A percentile compares a stretch with the other conserved stretches of the same genome.
phyloP scores from a whole-genome alignment of 352 stramenopile species.

The Sclerospora graminicola region DNA sequence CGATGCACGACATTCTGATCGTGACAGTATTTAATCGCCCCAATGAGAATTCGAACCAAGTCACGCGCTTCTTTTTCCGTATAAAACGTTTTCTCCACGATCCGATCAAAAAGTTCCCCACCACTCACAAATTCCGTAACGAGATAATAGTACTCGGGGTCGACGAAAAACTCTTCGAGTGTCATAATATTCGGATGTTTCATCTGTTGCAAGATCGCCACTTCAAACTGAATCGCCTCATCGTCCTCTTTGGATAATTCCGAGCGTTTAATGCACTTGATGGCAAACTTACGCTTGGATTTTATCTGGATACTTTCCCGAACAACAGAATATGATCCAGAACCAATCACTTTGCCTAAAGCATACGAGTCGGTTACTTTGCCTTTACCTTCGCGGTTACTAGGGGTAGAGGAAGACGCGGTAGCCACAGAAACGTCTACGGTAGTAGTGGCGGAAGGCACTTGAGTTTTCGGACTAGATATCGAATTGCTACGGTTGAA shows the following conservation, averaged over 20 bases:
- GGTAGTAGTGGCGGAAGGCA: conserved; percentile 1
- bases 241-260: conserved; percentile 71
- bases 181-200: conserved; percentile 87
- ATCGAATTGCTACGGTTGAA: conserved; percentile 21
- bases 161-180: conserved; percentile 86
- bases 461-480: conserved; percentile 16
- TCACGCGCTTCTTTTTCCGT: conserved; percentile 78
- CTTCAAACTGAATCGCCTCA: conserved; percentile 65
- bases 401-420: conserved; percentile 11
- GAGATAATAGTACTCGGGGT: conserved; percentile 82
- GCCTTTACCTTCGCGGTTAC: conserved; percentile 10
- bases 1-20: conserved; percentile 78
- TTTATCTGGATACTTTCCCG: conserved; percentile 71
- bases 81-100: conserved; percentile 84
- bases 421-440: conserved; percentile 9
- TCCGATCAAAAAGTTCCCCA: conserved; percentile 86
- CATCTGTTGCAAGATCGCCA: conserved; percentile 78
- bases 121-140: conserved; percentile 82
- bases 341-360: conserved; percentile 78
- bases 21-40: conserved; percentile 83
- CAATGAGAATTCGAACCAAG: conserved; percentile 70
- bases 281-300: conserved; percentile 74
- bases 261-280: conserved; percentile 83
- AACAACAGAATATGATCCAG: conserved; percentile 86
- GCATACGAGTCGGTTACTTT: conserved; percentile 68